phyloP scores from a whole-genome alignment of 129 eudicot genomes.

The Flaveria robusta region DNA sequence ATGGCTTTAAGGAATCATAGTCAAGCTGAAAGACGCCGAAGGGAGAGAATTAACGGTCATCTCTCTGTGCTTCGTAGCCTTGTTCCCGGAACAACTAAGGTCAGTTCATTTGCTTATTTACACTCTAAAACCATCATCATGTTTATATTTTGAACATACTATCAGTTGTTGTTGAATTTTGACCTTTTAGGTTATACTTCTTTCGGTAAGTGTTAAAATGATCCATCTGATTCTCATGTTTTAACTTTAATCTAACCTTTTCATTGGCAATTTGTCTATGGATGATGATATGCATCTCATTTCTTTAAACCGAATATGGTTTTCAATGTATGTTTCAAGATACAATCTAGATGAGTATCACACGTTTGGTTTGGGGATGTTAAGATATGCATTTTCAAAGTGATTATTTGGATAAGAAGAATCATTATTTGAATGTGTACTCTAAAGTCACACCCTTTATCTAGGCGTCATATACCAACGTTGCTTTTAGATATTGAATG shows the following conservation, averaged over 20 bases:
- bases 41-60: constrained; percentile 83
- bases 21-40: constrained; percentile 76
- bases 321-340: too few species aligned
- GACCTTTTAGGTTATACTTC: neutral
- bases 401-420: neutral
- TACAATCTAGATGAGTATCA: too few species aligned
- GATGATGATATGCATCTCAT: too few species aligned
- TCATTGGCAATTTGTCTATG: too few species aligned
- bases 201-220: neutral
- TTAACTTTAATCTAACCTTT: too few species aligned
- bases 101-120: constrained; percentile 13
- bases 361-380: neutral
- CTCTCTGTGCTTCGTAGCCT: constrained; percentile 62
- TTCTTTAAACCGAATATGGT: too few species aligned
- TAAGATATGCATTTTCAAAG: neutral
- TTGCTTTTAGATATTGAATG: too few species aligned
- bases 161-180: neutral
- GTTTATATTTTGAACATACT: neutral
- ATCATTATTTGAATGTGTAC: neutral
- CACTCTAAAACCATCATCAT: neutral
- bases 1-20: constrained; percentile 81
- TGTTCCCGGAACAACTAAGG: constrained; percentile 64
- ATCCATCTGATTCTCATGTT: too few species aligned
- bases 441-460: too few species aligned
- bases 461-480: too few species aligned